phyloP scores from a whole-genome alignment of 345 rosid species.

The Sisymbrium irio region DNA sequence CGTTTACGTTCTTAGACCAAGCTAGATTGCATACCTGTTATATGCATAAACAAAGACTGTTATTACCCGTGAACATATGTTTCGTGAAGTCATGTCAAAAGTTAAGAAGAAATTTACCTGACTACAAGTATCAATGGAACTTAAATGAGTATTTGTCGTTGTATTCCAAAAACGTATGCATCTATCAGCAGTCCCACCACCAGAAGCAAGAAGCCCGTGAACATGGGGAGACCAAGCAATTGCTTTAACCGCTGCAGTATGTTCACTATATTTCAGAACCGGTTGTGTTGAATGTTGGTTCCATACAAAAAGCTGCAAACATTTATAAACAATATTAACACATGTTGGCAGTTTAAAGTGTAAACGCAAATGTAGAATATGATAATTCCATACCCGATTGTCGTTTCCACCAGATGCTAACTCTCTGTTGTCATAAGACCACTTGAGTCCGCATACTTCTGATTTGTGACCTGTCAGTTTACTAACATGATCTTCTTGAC shows the following conservation, averaged over 20 bases:
- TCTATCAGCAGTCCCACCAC: constrained; percentile 97
- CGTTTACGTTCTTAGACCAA: constrained; percentile 97
- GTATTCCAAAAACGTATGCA: constrained; percentile 99
- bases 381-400: constrained; percentile 57
- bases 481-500: constrained; percentile 81
- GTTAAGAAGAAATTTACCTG: constrained; percentile 51
- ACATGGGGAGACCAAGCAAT: constrained; percentile 99
- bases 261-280: constrained; percentile 80
- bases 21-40: constrained; percentile 93
- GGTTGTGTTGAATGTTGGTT: constrained; percentile 96
- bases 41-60: neutral
- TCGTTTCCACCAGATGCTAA: constrained; percentile 98
- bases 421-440: constrained; percentile 97
- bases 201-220: constrained; percentile 97
- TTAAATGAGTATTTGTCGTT: constrained; percentile 80
- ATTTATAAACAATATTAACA: constrained; percentile 2
- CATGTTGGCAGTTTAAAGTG: neutral
- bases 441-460: constrained; percentile 96
- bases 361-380: neutral
- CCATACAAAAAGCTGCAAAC: constrained; percentile 93
- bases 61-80: neutral
- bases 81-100: constrained; percentile 10
- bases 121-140: constrained; percentile 94
- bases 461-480: constrained; percentile 93
- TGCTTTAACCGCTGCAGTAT: constrained; percentile 98